Percentiles rank a stretch among this genome's conserved stretches.
Conservation (phyloP, 2,329 filamentous ascomycete genomes). For the Aspergillus ochraceoroseus region DNA sequence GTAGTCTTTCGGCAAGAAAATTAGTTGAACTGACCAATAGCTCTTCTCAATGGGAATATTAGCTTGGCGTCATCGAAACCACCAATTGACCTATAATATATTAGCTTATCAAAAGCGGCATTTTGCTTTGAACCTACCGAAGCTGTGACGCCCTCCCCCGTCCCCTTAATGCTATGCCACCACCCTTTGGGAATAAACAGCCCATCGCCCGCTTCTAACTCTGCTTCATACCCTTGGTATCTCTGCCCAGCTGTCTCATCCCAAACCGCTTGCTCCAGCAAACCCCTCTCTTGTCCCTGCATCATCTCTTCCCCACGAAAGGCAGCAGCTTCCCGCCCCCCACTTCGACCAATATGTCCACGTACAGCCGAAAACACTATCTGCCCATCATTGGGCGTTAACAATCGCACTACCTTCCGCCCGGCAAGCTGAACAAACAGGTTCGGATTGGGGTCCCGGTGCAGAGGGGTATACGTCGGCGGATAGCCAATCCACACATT, state of each 20-base stretch:
- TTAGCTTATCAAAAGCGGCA: constrained; percentile 4
- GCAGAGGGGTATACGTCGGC: constrained; percentile 83
- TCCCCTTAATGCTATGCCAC: constrained; percentile 78
- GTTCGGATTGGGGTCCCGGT: constrained; percentile 92
- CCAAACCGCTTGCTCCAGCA: constrained; percentile 70
- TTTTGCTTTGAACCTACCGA: constrained; percentile 48
- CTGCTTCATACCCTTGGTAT: constrained; percentile 46
- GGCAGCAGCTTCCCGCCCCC: constrained; percentile 36
- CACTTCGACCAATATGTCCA: constrained; percentile 33
- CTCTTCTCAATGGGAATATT: too few relatives aligned
- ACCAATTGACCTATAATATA: constrained; percentile 63
- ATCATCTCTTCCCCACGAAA: constrained; percentile 88
- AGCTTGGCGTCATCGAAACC: constrained; percentile 57
- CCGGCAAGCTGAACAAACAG: constrained; percentile 78
- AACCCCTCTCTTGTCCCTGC: constrained; percentile 65
- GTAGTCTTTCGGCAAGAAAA: too few relatives aligned
- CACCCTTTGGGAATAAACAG: constrained; percentile 76
- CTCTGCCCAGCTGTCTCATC: constrained; percentile 29
- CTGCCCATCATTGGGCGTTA: constrained; percentile 60
- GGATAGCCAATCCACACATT: constrained; percentile 85
- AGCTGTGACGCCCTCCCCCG: constrained; percentile 54
- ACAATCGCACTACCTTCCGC: constrained; percentile 66
- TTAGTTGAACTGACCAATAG: too few relatives aligned
- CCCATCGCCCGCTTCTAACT: constrained; percentile 61
- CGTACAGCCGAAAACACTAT: constrained; percentile 58